These are phyloP conservation scores for Suhomyces sp. DNA, from an alignment of 805 yeast genomes.

Conservation along the genomic window DNA sequence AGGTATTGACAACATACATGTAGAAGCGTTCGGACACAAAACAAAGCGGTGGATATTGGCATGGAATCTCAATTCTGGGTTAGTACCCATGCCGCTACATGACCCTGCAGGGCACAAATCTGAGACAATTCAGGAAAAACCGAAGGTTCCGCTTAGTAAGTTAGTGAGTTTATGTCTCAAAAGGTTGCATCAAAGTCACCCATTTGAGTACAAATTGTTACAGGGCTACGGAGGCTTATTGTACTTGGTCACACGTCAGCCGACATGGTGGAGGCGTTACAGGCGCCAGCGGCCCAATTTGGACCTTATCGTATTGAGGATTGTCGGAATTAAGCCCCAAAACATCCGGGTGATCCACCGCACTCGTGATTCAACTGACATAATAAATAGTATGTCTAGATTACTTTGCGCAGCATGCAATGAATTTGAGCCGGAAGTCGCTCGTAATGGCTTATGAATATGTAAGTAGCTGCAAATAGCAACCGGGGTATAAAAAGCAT, in stretches of 20 bases:
- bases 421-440: not conserved
- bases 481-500: not conserved
- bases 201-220: constrained; percentile 1
- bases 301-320: not conserved
- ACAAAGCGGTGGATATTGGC: constrained; percentile 19
- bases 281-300: not conserved
- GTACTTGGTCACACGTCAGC: constrained; percentile 1
- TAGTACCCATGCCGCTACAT: not conserved
- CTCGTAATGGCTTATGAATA: not conserved
- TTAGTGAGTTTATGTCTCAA: not conserved
- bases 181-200: not conserved
- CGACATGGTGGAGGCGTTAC: constrained; percentile 3
- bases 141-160: not conserved
- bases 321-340: not conserved
- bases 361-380: not conserved
- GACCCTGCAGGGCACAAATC: not conserved
- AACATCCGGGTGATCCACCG: not conserved
- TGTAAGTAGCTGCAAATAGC: not conserved
- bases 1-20: constrained; percentile 1
- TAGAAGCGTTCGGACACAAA: constrained; percentile 7
- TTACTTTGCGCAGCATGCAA: not conserved
- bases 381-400: not conserved
- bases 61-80: constrained; percentile 11
- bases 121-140: not conserved
- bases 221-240: not conserved